These are phyloP conservation scores for Luffa acutangula DNA, from an alignment of 306 rosid species.

Conservation along the genomic window DNA sequence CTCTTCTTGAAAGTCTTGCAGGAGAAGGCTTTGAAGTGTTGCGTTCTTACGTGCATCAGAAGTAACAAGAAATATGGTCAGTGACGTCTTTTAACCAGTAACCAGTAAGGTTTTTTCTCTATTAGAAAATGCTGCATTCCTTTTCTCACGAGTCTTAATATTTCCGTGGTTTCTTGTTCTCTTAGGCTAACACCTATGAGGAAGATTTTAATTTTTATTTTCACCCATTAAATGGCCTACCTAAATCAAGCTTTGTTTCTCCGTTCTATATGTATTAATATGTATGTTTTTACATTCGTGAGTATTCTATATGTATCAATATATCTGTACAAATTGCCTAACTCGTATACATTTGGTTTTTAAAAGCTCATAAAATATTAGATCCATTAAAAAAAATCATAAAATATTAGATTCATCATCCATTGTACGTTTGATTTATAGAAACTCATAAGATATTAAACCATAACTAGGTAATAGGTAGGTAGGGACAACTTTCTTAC, in stretches of 20 bases:
- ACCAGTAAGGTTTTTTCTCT: not conserved
- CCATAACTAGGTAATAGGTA: too few species aligned
- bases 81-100: not conserved
- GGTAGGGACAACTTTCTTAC: too few species aligned
- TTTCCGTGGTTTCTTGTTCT: conserved; percentile 14
- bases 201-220: not conserved
- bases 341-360: too few species aligned
- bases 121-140: not conserved
- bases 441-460: too few species aligned
- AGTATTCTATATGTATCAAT: too few species aligned
- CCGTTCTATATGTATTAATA: too few species aligned
- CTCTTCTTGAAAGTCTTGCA: not conserved
- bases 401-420: too few species aligned
- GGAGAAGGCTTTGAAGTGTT: not conserved
- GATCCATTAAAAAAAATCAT: too few species aligned
- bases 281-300: too few species aligned
- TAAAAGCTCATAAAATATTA: too few species aligned
- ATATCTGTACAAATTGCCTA: too few species aligned
- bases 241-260: not conserved
- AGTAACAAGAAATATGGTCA: not conserved
- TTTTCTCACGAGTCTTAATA: conserved; percentile 1
- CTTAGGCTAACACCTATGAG: not conserved
- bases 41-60: not conserved
- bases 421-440: too few species aligned
- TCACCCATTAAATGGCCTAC: not conserved